Evolutionary conservation across 108 stramenopile species (phyloP).

Genomic region (Fistulifera solaris): DNA sequence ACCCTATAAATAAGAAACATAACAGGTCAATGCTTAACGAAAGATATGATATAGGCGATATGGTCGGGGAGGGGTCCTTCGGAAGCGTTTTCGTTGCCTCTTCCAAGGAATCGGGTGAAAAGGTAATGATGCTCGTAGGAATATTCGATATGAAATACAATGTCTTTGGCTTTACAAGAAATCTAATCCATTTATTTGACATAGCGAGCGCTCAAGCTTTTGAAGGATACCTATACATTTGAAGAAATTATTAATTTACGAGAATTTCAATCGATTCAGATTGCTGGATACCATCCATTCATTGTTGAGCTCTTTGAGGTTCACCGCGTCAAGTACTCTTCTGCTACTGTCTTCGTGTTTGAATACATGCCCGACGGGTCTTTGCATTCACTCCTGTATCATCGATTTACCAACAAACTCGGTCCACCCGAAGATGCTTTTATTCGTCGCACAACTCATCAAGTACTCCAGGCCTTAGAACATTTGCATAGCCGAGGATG

Average conservation of each 20-base stretch:
- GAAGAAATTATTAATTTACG: conserved; percentile 78
- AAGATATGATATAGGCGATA: conserved; percentile 73
- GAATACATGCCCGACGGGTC: conserved; percentile 93
- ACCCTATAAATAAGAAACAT: too few species aligned
- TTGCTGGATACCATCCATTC: conserved; percentile 31
- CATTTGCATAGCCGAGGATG: conserved; percentile 86
- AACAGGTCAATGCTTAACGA: too few species aligned
- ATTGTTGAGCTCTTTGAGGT: conserved; percentile 18
- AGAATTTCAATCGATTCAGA: conserved; percentile 78
- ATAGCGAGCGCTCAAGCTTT: conserved; percentile 59
- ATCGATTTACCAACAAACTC: conserved; percentile 8
- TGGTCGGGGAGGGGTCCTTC: conserved; percentile 93
- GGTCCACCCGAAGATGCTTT: conserved; percentile 19
- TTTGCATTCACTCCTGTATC: conserved; percentile 79
- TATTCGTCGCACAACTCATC: conserved; percentile 75
- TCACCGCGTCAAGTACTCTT: background rate
- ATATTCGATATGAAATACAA: background rate
- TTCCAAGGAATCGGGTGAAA: conserved; percentile 49
- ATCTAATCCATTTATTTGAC: conserved; percentile 7
- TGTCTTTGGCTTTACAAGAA: background rate
- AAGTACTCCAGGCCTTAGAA: conserved; percentile 79
- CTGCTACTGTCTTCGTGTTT: conserved; percentile 82
- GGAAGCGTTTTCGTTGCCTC: conserved; percentile 84
- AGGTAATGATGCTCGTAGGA: conserved; percentile 42
- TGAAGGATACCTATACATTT: conserved; percentile 69